Percentiles rank a stretch among this genome's conserved stretches.
phyloP scores from a whole-genome alignment of 2,329 filamentous ascomycete genomes.

The Sporothrix euskadiensis region DNA sequence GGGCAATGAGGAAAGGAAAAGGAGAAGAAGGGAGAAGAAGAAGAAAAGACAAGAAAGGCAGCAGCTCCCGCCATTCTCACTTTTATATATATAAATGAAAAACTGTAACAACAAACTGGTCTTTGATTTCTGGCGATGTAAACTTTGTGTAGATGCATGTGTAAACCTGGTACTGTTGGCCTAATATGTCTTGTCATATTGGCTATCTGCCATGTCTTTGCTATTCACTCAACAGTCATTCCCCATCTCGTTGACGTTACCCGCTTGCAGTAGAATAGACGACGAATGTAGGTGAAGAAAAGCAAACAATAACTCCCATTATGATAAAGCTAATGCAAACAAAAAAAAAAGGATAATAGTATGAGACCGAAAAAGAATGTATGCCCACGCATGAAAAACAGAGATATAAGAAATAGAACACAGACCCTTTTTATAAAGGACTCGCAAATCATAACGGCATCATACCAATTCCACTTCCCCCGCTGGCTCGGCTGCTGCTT shows the following conservation, averaged over 20 bases:
- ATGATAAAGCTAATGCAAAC: background rate
- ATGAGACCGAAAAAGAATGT: background rate
- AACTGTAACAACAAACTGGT: conserved; percentile 3
- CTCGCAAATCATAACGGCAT: conserved; percentile 33
- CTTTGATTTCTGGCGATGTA: background rate
- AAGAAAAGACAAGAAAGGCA: conserved; percentile 1
- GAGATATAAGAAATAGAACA: background rate
- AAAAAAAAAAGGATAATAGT: background rate
- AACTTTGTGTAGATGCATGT: background rate
- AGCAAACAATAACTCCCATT: conserved; percentile 1
- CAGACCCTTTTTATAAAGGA: background rate
- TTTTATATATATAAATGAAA: background rate
- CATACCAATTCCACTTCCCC: conserved; percentile 32
- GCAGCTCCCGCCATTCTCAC: conserved; percentile 8
- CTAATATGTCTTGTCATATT: background rate
- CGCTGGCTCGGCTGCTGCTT: conserved; percentile 9
- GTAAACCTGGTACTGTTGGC: background rate
- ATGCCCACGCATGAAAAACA: background rate
- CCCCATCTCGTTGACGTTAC: background rate
- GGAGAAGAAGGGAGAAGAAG: background rate
- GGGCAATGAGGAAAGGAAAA: background rate
- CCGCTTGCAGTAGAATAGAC: background rate
- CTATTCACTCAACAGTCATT: background rate
- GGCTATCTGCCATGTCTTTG: background rate
- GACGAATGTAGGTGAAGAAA: background rate